A percentile compares a stretch with the other conserved stretches of the same genome.
These are phyloP conservation scores for Paracoccidioides brasiliensis DNA, from an alignment of 2,329 filamentous ascomycete genomes.

Conservation along the genomic window DNA sequence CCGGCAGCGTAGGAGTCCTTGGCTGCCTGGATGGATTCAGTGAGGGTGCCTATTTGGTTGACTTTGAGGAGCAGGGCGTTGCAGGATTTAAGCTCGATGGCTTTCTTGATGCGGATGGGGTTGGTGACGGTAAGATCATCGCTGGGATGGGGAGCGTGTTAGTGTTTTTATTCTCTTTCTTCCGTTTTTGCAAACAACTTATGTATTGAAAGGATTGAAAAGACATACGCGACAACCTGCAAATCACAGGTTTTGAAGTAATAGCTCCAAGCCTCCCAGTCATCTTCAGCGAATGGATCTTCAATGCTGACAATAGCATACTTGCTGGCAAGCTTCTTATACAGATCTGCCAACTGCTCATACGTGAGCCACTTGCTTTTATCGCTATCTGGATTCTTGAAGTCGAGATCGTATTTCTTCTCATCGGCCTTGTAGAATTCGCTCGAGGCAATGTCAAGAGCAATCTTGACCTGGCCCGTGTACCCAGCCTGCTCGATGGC, in stretches of 20 bases:
- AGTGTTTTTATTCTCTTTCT: constrained; percentile 5
- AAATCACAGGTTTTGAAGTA: constrained; percentile 99
- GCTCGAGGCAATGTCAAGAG: constrained; percentile 97
- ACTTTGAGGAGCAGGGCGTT: constrained; percentile 98
- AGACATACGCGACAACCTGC: constrained; percentile 69
- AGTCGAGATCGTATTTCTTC: constrained; percentile 99
- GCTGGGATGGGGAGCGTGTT: constrained; percentile 27
- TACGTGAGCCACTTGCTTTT: constrained; percentile 96
- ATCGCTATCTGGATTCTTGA: constrained; percentile 99
- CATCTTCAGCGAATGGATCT: constrained; percentile 98
- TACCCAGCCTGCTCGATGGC: constrained; percentile 93
- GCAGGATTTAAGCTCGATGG: constrained; percentile 97
- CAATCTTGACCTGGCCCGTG: constrained; percentile 91
- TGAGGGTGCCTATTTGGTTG: constrained; percentile 99
- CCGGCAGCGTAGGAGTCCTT: constrained; percentile 93
- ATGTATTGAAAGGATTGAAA: neutral
- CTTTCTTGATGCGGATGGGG: constrained; percentile 98
- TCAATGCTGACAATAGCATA: constrained; percentile 99
- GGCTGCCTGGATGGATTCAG: constrained; percentile 96
- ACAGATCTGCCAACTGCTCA: constrained; percentile 86
- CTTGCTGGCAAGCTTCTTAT: constrained; percentile 77
- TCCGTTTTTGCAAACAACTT: neutral
- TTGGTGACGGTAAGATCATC: constrained; percentile 99
- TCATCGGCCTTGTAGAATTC: constrained; percentile 97
- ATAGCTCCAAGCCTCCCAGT: constrained; percentile 99